Evolutionary conservation across 1,139 yeast genomes (phyloP).

Genomic region (Suhomyces atakaporum): DNA sequence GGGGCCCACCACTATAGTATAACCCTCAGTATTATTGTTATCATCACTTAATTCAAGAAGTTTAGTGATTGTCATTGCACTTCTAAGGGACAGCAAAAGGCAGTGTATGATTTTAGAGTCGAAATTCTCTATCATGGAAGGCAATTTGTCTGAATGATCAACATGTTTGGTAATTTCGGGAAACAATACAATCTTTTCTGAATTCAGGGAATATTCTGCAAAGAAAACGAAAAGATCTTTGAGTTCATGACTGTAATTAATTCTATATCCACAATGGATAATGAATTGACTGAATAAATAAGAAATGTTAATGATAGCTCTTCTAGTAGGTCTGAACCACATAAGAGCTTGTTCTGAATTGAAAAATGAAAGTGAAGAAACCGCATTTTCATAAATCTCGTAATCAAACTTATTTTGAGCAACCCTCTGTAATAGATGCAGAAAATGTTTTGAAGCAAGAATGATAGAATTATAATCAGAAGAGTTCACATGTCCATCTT

Average conservation of each 20-base stretch:
- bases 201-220: background rate
- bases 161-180: conserved; percentile 2
- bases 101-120: conserved; percentile 18
- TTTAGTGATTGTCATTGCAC: conserved; percentile 17
- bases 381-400: conserved; percentile 1
- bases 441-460: conserved; percentile 6
- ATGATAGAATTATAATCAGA: conserved; percentile 9
- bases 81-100: conserved; percentile 18
- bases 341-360: conserved; percentile 1
- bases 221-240: conserved; percentile 3
- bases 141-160: conserved; percentile 1
- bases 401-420: conserved; percentile 5
- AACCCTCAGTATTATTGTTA: background rate
- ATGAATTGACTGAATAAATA: conserved; percentile 5
- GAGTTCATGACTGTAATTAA: conserved; percentile 4
- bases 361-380: background rate
- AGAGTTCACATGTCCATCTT: conserved; percentile 3
- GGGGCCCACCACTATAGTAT: conserved; percentile 10
- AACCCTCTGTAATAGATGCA: conserved; percentile 4
- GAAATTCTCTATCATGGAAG: background rate
- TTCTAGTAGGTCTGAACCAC: conserved; percentile 4
- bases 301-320: conserved; percentile 5
- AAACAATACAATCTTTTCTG: conserved; percentile 1
- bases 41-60: conserved; percentile 28
- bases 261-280: conserved; percentile 3